Conservation (phyloP, 2,329 filamentous ascomycete genomes). For the Cladosporium sphaerospermum region DNA sequence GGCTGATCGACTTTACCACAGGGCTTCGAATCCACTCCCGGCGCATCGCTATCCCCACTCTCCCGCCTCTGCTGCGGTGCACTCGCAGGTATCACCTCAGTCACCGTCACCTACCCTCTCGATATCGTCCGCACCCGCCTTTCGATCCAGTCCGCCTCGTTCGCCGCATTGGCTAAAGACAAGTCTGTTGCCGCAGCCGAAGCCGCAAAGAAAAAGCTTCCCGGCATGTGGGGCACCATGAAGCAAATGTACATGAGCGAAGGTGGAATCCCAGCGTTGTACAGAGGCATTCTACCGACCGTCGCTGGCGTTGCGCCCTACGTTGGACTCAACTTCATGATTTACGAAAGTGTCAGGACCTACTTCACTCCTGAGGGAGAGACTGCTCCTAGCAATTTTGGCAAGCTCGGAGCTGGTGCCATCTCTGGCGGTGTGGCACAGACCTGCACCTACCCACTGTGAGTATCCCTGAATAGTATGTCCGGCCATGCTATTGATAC, state of each 20-base stretch:
- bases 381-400: constrained; percentile 67
- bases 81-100: constrained; percentile 87
- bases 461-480: constrained; percentile 35
- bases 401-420: constrained; percentile 84
- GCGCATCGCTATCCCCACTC: constrained; percentile 65
- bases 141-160: constrained; percentile 96
- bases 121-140: constrained; percentile 94
- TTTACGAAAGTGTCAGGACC: constrained; percentile 81
- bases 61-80: constrained; percentile 84
- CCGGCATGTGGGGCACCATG: constrained; percentile 89
- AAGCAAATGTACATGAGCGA: constrained; percentile 81
- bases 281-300: constrained; percentile 88
- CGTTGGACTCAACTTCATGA: constrained; percentile 97
- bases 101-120: constrained; percentile 89
- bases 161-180: constrained; percentile 63
- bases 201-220: constrained; percentile 54
- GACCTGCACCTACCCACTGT: constrained; percentile 98
- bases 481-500: background rate
- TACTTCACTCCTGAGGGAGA: constrained; percentile 84
- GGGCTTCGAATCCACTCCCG: constrained; percentile 70
- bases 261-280: constrained; percentile 78
- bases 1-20: constrained; percentile 30
- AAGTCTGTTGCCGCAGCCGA: constrained; percentile 27
- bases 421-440: constrained; percentile 95
- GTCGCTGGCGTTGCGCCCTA: constrained; percentile 94